Conservation (phyloP, 805 yeast species). For the Saccharomycopsis sp. region DNA sequence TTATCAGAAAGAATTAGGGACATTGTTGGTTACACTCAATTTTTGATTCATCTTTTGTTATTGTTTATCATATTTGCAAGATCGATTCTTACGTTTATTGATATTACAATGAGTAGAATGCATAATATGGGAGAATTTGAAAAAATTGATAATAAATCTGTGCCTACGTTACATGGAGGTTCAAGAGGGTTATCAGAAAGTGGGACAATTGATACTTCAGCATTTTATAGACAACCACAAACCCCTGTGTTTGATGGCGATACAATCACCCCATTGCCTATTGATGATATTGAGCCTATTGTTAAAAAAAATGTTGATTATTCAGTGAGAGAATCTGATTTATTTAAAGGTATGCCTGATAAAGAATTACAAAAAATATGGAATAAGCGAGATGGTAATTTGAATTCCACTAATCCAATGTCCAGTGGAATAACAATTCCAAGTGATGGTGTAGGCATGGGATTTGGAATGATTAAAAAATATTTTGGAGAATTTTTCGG, state of each 20-base stretch:
- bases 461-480: background rate
- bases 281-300: background rate
- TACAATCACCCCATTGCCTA: background rate
- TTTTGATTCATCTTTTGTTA: constrained; percentile 31
- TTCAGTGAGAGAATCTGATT: constrained; percentile 55
- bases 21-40: constrained; percentile 37
- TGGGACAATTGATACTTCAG: constrained; percentile 4
- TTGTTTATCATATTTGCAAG: constrained; percentile 22
- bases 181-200: background rate
- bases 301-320: constrained; percentile 36
- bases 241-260: constrained; percentile 4
- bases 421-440: constrained; percentile 2
- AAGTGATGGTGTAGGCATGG: too few species aligned
- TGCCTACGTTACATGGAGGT: background rate
- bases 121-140: background rate
- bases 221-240: constrained; percentile 12
- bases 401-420: constrained; percentile 19
- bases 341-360: constrained; percentile 36
- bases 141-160: background rate
- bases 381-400: constrained; percentile 37
- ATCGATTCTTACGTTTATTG: constrained; percentile 6
- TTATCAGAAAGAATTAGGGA: constrained; percentile 35
- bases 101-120: constrained; percentile 7
- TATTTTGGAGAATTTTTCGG: background rate
- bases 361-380: constrained; percentile 46